phyloP scores from a whole-genome alignment of 352 stramenopile species.

The Phytophthora europaea region DNA sequence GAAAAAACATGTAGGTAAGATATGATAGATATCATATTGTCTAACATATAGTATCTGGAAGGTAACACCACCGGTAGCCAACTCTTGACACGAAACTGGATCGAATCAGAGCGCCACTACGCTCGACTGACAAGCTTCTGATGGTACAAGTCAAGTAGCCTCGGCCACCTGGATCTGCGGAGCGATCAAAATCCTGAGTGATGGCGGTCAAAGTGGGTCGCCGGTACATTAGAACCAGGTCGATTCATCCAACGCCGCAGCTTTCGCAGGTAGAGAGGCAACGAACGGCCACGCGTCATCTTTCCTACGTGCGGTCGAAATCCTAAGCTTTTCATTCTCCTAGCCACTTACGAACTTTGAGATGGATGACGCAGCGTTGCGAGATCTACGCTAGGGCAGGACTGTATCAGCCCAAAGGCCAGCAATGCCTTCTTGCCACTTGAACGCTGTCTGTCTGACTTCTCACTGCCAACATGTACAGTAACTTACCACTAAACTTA shows the following conservation, averaged over 20 bases:
- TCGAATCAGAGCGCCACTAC: conserved; percentile 6
- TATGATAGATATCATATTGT: background rate
- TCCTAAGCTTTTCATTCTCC: too few species aligned
- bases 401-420: too few species aligned
- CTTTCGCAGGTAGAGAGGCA: conserved; percentile 3
- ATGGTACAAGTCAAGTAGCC: background rate
- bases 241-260: conserved; percentile 10
- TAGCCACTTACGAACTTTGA: too few species aligned
- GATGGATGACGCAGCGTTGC: background rate
- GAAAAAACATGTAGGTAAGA: too few species aligned
- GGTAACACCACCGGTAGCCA: background rate
- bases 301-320: too few species aligned
- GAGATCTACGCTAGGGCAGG: background rate
- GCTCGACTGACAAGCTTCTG: background rate
- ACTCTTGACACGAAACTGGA: conserved; percentile 7
- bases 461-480: background rate
- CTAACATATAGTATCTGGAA: background rate
- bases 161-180: conserved; percentile 10
- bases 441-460: background rate
- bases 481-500: background rate
- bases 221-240: conserved; percentile 10
- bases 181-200: background rate
- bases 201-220: background rate
- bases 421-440: background rate
- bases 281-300: background rate